Percentiles rank a stretch among this genome's conserved stretches.
phyloP scores from a whole-genome alignment of 2,329 filamentous ascomycete genomes.

The Calonectria pteridis region DNA sequence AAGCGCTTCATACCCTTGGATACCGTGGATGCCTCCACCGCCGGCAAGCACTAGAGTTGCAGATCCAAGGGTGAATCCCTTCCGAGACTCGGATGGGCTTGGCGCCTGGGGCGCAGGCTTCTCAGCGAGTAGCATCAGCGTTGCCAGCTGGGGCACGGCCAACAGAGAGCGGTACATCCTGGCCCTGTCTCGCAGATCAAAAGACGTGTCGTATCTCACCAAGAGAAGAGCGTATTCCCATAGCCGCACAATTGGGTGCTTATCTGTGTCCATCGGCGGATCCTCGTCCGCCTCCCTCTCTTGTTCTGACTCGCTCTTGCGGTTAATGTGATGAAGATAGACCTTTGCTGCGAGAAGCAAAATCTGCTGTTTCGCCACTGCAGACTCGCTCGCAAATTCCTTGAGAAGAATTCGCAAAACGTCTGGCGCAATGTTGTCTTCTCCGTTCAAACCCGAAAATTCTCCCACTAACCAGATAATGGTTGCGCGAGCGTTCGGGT shows the following conservation, averaged over 20 bases:
- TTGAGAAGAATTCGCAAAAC: conserved; percentile 90
- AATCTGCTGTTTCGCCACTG: conserved; percentile 91
- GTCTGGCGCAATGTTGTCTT: conserved; percentile 93
- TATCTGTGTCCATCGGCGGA: conserved; percentile 47
- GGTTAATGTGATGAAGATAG: conserved; percentile 88
- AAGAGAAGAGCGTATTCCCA: conserved; percentile 90
- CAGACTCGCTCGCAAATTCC: conserved; percentile 85
- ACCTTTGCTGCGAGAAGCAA: conserved; percentile 95
- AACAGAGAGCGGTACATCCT: conserved; percentile 90
- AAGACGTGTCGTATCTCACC: conserved; percentile 92
- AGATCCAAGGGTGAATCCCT: conserved; percentile 83
- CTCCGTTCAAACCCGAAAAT: conserved; percentile 82
- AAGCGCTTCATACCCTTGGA: conserved; percentile 82
- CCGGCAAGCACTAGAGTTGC: conserved; percentile 87
- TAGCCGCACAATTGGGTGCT: conserved; percentile 79
- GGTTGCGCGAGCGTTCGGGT: conserved; percentile 89
- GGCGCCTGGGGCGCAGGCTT: conserved; percentile 94
- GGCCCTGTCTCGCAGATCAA: conserved; percentile 92
- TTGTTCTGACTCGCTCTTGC: conserved; percentile 61
- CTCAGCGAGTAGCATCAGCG: conserved; percentile 89
- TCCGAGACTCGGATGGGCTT: conserved; percentile 87
- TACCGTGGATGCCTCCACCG: conserved; percentile 77
- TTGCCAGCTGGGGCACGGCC: conserved; percentile 86
- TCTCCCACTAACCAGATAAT: conserved; percentile 99
- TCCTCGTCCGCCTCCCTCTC: conserved; percentile 51